phyloP scores from a whole-genome alignment of 176 grass and related monocot genomes.

The Triticum monococcum region DNA sequence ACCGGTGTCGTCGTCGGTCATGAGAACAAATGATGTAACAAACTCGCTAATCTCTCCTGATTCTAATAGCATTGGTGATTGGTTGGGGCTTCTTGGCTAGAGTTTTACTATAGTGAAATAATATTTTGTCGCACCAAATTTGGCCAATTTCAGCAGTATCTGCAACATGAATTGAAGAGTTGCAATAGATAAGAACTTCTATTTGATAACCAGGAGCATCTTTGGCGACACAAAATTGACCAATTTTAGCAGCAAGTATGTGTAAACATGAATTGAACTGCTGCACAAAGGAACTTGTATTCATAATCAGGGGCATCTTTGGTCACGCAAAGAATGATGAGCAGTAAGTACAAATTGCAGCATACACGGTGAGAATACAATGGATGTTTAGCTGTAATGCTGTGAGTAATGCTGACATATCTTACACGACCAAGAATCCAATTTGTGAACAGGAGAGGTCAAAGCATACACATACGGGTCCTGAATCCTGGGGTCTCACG shows the following conservation, averaged over 20 bases:
- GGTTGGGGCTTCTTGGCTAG: conserved; percentile 25
- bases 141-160: neutral
- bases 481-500: conserved; percentile 7
- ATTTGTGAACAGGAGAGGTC: neutral
- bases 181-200: neutral
- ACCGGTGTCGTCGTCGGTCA: neutral
- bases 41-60: conserved; percentile 41
- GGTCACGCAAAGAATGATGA: conserved; percentile 6
- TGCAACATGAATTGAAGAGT: neutral
- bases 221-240: neutral
- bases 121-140: neutral
- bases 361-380: neutral
- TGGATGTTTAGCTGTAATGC: neutral
- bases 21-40: conserved; percentile 19
- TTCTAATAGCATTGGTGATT: conserved; percentile 53
- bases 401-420: neutral
- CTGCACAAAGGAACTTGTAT: neutral
- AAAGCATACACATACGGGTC: neutral
- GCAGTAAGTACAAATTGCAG: neutral
- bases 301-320: neutral
- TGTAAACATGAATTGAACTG: neutral
- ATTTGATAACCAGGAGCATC: neutral
- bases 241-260: neutral
- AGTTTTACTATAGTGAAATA: neutral
- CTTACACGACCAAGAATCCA: neutral